Evolutionary conservation across 768 basidiomycete species (phyloP).

Genomic region (Dentipellis sp.): DNA sequence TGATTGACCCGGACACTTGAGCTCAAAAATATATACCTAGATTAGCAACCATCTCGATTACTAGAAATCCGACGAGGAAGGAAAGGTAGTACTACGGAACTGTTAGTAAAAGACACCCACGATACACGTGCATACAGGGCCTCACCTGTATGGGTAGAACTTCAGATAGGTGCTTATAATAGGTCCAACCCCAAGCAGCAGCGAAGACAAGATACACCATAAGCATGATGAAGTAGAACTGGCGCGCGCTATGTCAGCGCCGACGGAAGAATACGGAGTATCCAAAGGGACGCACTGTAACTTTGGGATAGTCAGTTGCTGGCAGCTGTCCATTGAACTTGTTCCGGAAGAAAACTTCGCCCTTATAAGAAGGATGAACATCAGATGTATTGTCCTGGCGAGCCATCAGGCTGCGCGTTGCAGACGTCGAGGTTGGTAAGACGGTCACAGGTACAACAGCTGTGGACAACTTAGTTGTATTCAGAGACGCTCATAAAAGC

Average conservation of each 20-base stretch:
- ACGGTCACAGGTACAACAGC: constrained; percentile 87
- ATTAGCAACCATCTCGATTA: constrained; percentile 91
- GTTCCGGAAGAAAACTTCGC: constrained; percentile 79
- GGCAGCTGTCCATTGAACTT: constrained; percentile 82
- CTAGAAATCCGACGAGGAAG: constrained; percentile 72
- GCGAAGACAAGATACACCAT: constrained; percentile 66
- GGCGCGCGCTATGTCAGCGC: neutral
- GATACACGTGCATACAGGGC: neutral
- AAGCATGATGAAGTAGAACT: constrained; percentile 89
- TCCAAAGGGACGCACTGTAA: constrained; percentile 51
- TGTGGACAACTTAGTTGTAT: constrained; percentile 19
- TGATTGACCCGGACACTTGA: neutral
- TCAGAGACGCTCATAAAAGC: neutral
- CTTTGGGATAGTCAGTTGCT: constrained; percentile 95
- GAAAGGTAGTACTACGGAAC: constrained; percentile 76
- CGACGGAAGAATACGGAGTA: neutral
- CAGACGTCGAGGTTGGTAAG: constrained; percentile 19
- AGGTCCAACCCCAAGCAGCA: constrained; percentile 73
- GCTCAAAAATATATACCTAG: constrained; percentile 47
- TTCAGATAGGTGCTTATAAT: constrained; percentile 72
- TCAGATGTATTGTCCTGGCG: constrained; percentile 34
- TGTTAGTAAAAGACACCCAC: constrained; percentile 3
- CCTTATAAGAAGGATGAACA: constrained; percentile 71
- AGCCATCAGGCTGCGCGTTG: neutral
- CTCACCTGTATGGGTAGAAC: constrained; percentile 81